Evolutionary conservation across 2,329 filamentous ascomycete genomes (phyloP).

Genomic region (Rosellinia necatrix): DNA sequence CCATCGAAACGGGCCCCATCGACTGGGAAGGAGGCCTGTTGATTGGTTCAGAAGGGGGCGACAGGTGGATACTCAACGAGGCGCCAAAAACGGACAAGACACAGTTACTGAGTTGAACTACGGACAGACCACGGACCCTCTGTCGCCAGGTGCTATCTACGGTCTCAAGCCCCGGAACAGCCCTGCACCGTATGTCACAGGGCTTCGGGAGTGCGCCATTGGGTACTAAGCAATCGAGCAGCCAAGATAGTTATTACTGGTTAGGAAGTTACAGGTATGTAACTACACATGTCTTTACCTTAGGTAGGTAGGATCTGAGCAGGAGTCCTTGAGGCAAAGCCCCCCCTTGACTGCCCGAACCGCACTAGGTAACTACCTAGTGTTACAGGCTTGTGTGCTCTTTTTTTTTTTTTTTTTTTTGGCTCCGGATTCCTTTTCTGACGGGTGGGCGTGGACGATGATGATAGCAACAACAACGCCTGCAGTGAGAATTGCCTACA

Average conservation of each 20-base stretch:
- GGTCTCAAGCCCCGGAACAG: too few relatives aligned
- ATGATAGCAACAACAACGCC: neutral
- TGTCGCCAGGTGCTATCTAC: too few relatives aligned
- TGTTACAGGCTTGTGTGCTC: constrained; percentile 21
- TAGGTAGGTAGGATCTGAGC: neutral
- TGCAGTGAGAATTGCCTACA: neutral
- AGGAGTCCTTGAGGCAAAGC: constrained; percentile 5
- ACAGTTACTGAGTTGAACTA: neutral
- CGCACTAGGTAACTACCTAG: too few relatives aligned
- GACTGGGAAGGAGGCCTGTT: constrained; percentile 7
- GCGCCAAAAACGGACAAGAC: constrained; percentile 9
- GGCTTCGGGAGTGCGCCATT: too few relatives aligned
- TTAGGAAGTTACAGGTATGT: too few relatives aligned
- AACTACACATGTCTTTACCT: neutral
- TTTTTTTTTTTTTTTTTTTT: neutral
- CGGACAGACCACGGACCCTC: too few relatives aligned
- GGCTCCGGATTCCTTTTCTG: neutral
- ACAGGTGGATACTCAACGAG: constrained; percentile 8
- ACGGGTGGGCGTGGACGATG: neutral
- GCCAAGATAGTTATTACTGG: too few relatives aligned
- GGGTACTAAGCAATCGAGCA: too few relatives aligned
- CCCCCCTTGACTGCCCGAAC: constrained; percentile 19
- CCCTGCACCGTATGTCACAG: too few relatives aligned
- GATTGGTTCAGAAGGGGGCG: constrained; percentile 14
- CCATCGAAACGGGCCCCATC: too few relatives aligned